Conservation (phyloP, 83 land plant species). For the Diphasiastrum complanatum region DNA sequence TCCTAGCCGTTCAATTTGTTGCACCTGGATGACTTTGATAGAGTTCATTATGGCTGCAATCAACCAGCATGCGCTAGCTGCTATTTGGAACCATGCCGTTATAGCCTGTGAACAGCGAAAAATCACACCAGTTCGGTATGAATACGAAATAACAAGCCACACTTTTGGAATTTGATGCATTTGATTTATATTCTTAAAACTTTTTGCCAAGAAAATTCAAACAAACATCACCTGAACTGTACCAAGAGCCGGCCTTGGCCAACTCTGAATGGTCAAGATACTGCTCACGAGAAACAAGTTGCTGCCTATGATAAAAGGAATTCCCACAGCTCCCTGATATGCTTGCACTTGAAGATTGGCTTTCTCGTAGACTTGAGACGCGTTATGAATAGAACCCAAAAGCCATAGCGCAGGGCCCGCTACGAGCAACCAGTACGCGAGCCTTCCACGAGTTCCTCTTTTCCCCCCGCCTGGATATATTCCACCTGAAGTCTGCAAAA, state of each 20-base stretch:
- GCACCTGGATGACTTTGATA: not conserved
- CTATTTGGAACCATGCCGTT: not conserved
- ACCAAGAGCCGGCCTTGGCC: not conserved
- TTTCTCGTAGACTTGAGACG: not conserved
- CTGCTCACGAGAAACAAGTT: not conserved
- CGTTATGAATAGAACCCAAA: not conserved
- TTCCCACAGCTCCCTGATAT: not conserved
- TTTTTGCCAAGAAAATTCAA: not conserved
- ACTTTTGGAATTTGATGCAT: not conserved
- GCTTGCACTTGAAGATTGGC: not conserved
- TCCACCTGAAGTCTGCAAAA: constrained; percentile 7
- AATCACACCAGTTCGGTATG: not conserved
- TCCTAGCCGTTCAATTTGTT: not conserved
- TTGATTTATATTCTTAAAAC: not conserved
- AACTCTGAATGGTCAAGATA: not conserved
- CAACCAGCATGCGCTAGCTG: not conserved
- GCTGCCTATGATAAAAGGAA: not conserved
- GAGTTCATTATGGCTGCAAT: not conserved
- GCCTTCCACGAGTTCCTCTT: not conserved
- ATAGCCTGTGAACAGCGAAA: not conserved
- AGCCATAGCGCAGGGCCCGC: constrained; percentile 1
- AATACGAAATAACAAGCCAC: not conserved
- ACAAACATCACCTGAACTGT: not conserved
- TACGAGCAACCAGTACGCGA: not conserved
- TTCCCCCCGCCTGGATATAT: no score